Evolutionary conservation across 2,329 filamentous ascomycete genomes (phyloP), one percentile per base, ranked within the genome.

Genomic region (Arthrobotrys megalospora): DNA sequence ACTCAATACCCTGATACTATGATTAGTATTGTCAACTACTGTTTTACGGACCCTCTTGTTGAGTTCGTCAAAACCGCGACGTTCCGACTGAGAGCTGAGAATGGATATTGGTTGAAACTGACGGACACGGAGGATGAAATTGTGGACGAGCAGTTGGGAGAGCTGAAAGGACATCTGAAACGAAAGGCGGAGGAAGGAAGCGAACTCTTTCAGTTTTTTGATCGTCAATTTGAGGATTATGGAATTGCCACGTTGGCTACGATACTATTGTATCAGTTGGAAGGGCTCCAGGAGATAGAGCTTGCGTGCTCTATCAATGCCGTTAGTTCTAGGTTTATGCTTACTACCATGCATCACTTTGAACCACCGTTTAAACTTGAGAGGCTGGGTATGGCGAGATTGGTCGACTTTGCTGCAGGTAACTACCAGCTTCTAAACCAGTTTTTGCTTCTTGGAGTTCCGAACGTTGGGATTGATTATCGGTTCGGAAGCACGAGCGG

Each of bases 401-500:
- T 76, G 16, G 72, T 66, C 14, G 58, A 77, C 16, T 53, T 77
- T 7, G 55, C 69, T 7, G 21, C 50, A 7, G 34, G 32, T 12
- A 69, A 70, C 52, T 77, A 70, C 32, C 50, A 28, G 21, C 21
- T 77, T 11, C 36, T 77, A 1, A 65, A 77, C 16, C 28, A 58
- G 21, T 65, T 77, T n/a, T 24, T 70, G 3, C 6, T 32, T 2
- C 10, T 58, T 0, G 66, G 66, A 10, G 36, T 52, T 8, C 21
- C 28, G 16, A 24, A 16, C 12, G 10, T 77, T 14, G 72, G 65
- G 10, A 66, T 77, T 16, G 72, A 77, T 28, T 28, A 36, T 43
- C 62, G 72, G 6, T 65, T 70, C 11, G 72, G 41, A 12, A 77
- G 66, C 52, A 53, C 72, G 3, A 41, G n/a, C 1, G 60, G 43